A percentile compares a stretch with the other conserved stretches of the same genome.
These are phyloP conservation scores for Pseudoperonospora humuli DNA, from an alignment of 352 stramenopile genomes.

Conservation along the genomic window DNA sequence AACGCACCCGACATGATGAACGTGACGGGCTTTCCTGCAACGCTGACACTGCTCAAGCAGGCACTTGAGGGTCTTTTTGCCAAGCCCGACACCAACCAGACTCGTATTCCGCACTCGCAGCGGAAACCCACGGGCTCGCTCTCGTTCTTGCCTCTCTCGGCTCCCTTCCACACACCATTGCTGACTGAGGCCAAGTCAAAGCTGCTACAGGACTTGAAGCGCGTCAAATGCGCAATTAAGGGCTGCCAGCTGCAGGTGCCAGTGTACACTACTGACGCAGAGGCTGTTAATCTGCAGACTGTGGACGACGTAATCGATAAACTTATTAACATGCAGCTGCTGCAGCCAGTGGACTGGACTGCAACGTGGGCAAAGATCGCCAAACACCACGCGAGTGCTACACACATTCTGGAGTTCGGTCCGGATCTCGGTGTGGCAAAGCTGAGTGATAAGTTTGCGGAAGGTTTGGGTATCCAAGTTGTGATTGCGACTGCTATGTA, in stretches of 20 bases:
- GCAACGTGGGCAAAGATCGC: conserved; percentile 38
- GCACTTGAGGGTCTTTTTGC: conserved; percentile 43
- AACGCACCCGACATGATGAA: conserved; percentile 52
- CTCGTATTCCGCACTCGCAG: conserved; percentile 68
- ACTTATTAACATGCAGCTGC: conserved; percentile 59
- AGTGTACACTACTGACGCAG: conserved; percentile 50
- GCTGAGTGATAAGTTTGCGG: conserved; percentile 31
- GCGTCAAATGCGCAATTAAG: conserved; percentile 31
- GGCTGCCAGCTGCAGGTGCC: conserved; percentile 51
- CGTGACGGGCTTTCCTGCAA: conserved; percentile 59
- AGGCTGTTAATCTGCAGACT: conserved; percentile 48
- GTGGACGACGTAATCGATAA: conserved; percentile 36
- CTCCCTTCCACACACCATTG: conserved; percentile 69
- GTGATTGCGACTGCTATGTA: conserved; percentile 46
- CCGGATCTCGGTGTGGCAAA: conserved; percentile 49
- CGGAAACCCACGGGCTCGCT: conserved; percentile 61
- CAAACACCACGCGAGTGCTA: conserved; percentile 30
- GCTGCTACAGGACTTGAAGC: conserved; percentile 45
- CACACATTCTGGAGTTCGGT: conserved; percentile 75
- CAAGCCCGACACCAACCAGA: conserved; percentile 51
- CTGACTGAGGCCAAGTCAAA: conserved; percentile 31
- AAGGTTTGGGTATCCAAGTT: conserved; percentile 48
- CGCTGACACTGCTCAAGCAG: conserved; percentile 45
- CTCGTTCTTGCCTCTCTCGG: conserved; percentile 51
- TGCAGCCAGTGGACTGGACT: conserved; percentile 52